These are phyloP conservation scores for Hymenoscyphus linearis DNA, from an alignment of 2,329 filamentous ascomycete genomes.

Conservation along the genomic window DNA sequence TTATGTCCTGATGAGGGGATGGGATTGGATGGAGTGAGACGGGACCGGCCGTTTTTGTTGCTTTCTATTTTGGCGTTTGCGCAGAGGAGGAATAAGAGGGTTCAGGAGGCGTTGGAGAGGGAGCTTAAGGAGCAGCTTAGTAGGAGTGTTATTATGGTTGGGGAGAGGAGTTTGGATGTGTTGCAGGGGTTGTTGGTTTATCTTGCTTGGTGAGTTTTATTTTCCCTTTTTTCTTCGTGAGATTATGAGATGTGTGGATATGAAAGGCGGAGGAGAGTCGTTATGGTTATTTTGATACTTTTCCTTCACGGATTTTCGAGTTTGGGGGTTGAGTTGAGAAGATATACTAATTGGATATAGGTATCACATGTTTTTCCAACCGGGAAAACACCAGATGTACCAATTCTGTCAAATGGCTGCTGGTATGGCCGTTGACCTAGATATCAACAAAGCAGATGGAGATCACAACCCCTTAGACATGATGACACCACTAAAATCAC, in stretches of 20 bases:
- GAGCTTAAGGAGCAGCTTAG: slow-evolving; percentile 54
- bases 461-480: neutral
- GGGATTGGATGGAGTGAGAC: slow-evolving; percentile 36
- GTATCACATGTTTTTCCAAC: slow-evolving; percentile 31
- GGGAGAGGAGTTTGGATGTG: slow-evolving; percentile 52
- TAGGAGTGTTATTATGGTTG: slow-evolving; percentile 50
- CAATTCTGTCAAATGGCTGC: slow-evolving; percentile 31
- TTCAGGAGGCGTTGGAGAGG: slow-evolving; percentile 50
- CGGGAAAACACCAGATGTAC: slow-evolving; percentile 29
- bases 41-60: slow-evolving; percentile 47
- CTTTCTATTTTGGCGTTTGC: slow-evolving; percentile 49
- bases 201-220: slow-evolving; percentile 45
- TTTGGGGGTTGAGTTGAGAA: neutral
- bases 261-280: neutral
- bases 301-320: too few relatives aligned
- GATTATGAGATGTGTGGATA: neutral
- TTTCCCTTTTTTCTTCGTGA: neutral
- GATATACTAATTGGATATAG: slow-evolving; percentile 7
- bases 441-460: slow-evolving; percentile 17
- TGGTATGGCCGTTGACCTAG: slow-evolving; percentile 29
- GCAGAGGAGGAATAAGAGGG: slow-evolving; percentile 44
- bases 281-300: neutral
- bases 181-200: slow-evolving; percentile 54
- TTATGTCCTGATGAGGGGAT: slow-evolving; percentile 33
- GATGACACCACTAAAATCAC: neutral